Conservation (phyloP, 2,329 filamentous ascomycete genomes). For the Aspergillus neoniger region DNA sequence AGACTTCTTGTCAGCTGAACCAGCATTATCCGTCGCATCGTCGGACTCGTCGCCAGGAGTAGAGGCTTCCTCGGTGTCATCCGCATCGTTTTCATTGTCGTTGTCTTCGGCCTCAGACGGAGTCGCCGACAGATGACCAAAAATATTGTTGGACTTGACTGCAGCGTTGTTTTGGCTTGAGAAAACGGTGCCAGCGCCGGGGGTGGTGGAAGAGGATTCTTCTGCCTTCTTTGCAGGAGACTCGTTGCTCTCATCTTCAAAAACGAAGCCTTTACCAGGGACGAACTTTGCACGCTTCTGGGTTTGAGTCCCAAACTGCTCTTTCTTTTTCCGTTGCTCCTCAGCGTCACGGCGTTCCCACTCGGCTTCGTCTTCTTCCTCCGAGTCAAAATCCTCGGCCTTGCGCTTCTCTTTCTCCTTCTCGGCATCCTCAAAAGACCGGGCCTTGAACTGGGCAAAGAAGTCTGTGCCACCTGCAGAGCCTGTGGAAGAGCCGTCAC, state of each 20-base stretch:
- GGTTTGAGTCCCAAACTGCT: constrained; percentile 41
- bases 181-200: constrained; percentile 25
- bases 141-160: constrained; percentile 38
- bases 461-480: constrained; percentile 38
- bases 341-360: constrained; percentile 52
- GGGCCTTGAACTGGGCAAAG: constrained; percentile 44
- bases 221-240: constrained; percentile 25
- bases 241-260: constrained; percentile 28
- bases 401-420: constrained; percentile 52
- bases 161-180: constrained; percentile 30
- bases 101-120: constrained; percentile 27
- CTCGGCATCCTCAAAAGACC: constrained; percentile 43
- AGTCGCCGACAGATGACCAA: constrained; percentile 38
- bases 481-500: constrained; percentile 17
- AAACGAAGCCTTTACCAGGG: constrained; percentile 37
- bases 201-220: constrained; percentile 17
- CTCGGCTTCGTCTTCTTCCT: constrained; percentile 53
- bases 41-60: constrained; percentile 24
- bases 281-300: constrained; percentile 36
- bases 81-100: constrained; percentile 27
- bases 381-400: constrained; percentile 54
- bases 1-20: constrained; percentile 12
- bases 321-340: constrained; percentile 48
- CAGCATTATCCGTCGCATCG: constrained; percentile 18
- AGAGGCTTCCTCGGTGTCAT: constrained; percentile 31